These are phyloP conservation scores for Apiospora kogelbergensis DNA, from an alignment of 2,329 filamentous ascomycete species.

Conservation along the genomic window DNA sequence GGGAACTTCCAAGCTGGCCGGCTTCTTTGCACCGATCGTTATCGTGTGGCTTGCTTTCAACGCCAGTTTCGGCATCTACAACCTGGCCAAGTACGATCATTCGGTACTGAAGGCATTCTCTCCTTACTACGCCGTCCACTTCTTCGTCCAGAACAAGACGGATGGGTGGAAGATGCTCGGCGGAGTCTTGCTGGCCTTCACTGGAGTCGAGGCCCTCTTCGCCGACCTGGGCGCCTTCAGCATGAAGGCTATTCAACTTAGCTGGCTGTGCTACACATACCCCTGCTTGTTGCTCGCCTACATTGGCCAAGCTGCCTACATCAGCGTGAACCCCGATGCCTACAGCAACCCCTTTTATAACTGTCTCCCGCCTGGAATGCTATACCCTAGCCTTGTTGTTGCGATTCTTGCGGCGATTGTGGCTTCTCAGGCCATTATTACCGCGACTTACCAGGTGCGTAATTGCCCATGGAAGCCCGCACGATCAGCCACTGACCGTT, in stretches of 20 bases:
- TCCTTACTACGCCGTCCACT: constrained; percentile 60
- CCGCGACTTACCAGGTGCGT: constrained; percentile 65
- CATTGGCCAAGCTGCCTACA: constrained; percentile 73
- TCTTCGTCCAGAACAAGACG: constrained; percentile 57
- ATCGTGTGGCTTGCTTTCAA: constrained; percentile 68
- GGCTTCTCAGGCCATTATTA: constrained; percentile 78
- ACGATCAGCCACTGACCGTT: background rate
- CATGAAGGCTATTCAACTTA: constrained; percentile 68
- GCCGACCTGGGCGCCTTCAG: constrained; percentile 77
- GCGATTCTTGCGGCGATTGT: constrained; percentile 72
- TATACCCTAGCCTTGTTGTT: constrained; percentile 68
- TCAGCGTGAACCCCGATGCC: constrained; percentile 55
- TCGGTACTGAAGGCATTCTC: constrained; percentile 57
- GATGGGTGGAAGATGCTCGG: constrained; percentile 65
- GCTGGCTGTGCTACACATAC: constrained; percentile 68
- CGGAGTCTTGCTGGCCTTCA: constrained; percentile 74
- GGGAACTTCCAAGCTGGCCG: constrained; percentile 60
- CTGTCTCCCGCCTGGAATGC: constrained; percentile 63
- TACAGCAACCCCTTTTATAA: constrained; percentile 76
- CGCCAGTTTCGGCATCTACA: constrained; percentile 62
- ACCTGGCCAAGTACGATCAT: constrained; percentile 51
- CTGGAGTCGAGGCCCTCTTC: constrained; percentile 77
- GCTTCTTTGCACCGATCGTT: constrained; percentile 64
- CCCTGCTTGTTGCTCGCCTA: constrained; percentile 68
- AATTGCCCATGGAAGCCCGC: background rate